Percentiles rank a stretch among this genome's conserved stretches.
These are phyloP conservation scores for Phytophthora pluvialis DNA, from an alignment of 352 stramenopile species.

Conservation along the genomic window DNA sequence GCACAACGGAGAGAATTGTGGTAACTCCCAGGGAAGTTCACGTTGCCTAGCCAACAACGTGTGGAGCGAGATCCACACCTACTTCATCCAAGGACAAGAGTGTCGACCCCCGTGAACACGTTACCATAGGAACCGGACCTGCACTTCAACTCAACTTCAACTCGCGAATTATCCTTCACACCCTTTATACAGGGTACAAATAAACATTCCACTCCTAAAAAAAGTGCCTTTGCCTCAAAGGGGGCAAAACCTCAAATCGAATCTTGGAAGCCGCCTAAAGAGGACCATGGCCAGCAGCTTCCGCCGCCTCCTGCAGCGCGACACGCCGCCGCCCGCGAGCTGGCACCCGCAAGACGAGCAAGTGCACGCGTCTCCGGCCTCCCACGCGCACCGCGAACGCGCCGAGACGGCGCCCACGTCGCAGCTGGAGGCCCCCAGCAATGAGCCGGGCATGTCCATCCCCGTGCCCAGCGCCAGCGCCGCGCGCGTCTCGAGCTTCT, in stretches of 20 bases:
- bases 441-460: conserved; percentile 17
- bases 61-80: conserved; percentile 64
- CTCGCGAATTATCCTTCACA: background rate
- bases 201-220: background rate
- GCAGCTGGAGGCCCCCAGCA: conserved; percentile 12
- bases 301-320: conserved; percentile 29
- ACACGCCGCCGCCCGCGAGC: conserved; percentile 9
- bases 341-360: conserved; percentile 8
- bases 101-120: conserved; percentile 10
- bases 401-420: conserved; percentile 37
- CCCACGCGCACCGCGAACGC: conserved; percentile 34
- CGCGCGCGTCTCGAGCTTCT: conserved; percentile 28
- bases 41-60: conserved; percentile 34
- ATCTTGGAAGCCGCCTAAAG: conserved; percentile 18
- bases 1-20: too few relatives aligned
- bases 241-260: conserved; percentile 18
- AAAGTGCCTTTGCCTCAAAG: background rate
- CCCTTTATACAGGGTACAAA: background rate
- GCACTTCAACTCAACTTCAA: conserved; percentile 18
- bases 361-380: conserved; percentile 16
- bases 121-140: too few relatives aligned
- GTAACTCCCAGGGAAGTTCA: too few relatives aligned
- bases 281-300: conserved; percentile 26
- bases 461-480: conserved; percentile 18
- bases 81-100: conserved; percentile 46